A percentile compares a stretch with the other conserved stretches of the same genome.
Evolutionary conservation across 345 rosid species (phyloP).

Genomic region (Hirschfeldia incana): DNA sequence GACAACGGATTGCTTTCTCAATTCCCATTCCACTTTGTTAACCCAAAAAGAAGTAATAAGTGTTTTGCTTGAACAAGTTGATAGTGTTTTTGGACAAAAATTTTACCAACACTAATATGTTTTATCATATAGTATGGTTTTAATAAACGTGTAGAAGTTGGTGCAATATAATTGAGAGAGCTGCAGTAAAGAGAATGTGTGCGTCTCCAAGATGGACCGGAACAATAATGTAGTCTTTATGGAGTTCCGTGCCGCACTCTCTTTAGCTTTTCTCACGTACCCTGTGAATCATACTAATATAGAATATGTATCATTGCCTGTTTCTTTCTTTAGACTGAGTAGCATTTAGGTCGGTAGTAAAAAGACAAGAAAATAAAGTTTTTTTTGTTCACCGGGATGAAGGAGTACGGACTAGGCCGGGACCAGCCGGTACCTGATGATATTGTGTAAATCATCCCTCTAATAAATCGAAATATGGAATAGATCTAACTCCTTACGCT

Average conservation of each 20-base stretch:
- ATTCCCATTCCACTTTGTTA: background rate
- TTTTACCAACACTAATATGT: background rate
- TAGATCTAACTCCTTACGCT: background rate
- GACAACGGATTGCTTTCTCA: background rate
- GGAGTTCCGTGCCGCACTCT: slow-evolving; percentile 46
- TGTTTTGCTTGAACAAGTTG: slow-evolving; percentile 4
- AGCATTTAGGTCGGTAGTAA: background rate
- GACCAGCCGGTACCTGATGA: background rate
- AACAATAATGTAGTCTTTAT: slow-evolving; percentile 43
- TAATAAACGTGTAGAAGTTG: background rate
- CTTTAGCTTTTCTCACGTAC: background rate
- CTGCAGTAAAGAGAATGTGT: slow-evolving; percentile 6
- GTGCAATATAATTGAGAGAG: slow-evolving; percentile 2
- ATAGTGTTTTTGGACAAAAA: background rate
- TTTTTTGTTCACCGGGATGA: background rate
- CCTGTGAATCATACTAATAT: background rate
- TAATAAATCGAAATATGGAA: background rate
- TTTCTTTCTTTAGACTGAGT: background rate
- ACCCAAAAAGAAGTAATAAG: slow-evolving; percentile 4
- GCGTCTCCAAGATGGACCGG: slow-evolving; percentile 11
- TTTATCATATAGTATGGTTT: background rate
- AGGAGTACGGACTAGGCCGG: background rate
- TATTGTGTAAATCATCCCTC: background rate
- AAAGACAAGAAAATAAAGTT: background rate
- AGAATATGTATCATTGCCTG: background rate